phyloP scores from a whole-genome alignment of 495 filamentous ascomycete species.

The Xylaria telfairii region DNA sequence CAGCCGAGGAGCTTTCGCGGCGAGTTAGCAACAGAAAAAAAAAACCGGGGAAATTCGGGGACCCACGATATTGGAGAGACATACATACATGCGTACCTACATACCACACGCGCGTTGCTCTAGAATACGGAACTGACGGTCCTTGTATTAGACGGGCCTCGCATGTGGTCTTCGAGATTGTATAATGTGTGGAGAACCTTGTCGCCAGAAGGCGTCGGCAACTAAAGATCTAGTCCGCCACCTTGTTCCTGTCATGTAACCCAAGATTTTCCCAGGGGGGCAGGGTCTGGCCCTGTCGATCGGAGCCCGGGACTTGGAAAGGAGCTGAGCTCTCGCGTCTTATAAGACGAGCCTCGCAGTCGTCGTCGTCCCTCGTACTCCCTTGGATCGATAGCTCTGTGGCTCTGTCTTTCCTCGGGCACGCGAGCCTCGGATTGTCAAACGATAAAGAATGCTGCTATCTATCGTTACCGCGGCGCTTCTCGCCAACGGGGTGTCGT shows the following conservation, averaged over 20 bases:
- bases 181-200: conserved; percentile 24
- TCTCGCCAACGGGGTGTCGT: conserved; percentile 34
- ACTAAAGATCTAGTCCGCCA: conserved; percentile 7
- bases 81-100: neutral
- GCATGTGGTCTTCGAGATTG: neutral
- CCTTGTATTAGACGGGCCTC: conserved; percentile 18
- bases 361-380: conserved; percentile 22
- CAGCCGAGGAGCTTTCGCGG: neutral
- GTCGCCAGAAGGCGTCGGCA: conserved; percentile 11
- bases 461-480: conserved; percentile 33
- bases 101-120: neutral
- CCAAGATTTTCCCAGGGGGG: neutral
- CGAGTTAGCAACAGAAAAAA: neutral
- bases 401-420: conserved; percentile 15
- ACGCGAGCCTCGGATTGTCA: conserved; percentile 17
- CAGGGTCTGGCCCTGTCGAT: conserved; percentile 24
- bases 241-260: conserved; percentile 23
- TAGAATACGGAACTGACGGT: conserved; percentile 14
- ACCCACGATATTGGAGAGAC: conserved; percentile 8
- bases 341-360: conserved; percentile 22
- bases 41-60: conserved; percentile 7
- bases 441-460: conserved; percentile 38
- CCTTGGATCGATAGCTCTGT: conserved; percentile 4
- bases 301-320: conserved; percentile 9
- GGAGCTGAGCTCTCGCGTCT: conserved; percentile 29